These are phyloP conservation scores for Carallia pectinifolia DNA, from an alignment of 345 rosid species.

Conservation along the genomic window DNA sequence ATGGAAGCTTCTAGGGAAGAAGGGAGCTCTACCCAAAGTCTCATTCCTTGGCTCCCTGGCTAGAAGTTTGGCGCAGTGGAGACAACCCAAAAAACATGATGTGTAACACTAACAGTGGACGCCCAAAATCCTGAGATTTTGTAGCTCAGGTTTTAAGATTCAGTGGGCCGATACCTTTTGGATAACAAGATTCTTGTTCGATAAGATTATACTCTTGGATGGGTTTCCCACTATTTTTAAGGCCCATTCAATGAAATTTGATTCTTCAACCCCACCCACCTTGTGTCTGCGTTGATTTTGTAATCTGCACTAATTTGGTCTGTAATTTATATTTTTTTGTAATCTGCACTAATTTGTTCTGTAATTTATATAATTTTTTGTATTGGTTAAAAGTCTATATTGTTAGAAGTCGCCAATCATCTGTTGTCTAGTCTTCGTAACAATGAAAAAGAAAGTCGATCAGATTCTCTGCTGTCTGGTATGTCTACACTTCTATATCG, in stretches of 20 bases:
- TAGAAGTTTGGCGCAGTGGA: slow-evolving; percentile 77
- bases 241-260: slow-evolving; percentile 27
- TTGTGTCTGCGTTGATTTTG: slow-evolving; percentile 36
- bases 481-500: too few species aligned
- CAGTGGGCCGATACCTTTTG: slow-evolving; percentile 14
- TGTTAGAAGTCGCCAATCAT: too few species aligned
- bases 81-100: slow-evolving; percentile 88
- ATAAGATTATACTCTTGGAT: slow-evolving; percentile 13
- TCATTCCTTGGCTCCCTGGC: slow-evolving; percentile 66
- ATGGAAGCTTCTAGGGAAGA: slow-evolving; percentile 88
- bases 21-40: slow-evolving; percentile 58
- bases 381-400: slow-evolving; percentile 4
- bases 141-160: slow-evolving; percentile 3
- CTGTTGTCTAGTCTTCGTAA: too few species aligned
- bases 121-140: slow-evolving; percentile 1
- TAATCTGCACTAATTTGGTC: slow-evolving; percentile 21
- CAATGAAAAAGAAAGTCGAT: too few species aligned
- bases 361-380: slow-evolving; percentile 23
- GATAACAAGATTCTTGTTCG: slow-evolving; percentile 9
- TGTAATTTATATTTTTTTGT: slow-evolving; percentile 26
- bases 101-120: slow-evolving; percentile 27
- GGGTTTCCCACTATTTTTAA: slow-evolving; percentile 25
- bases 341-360: slow-evolving; percentile 15
- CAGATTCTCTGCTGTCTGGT: too few species aligned
- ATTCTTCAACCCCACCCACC: slow-evolving; percentile 30